Evolutionary conservation across 2,329 filamentous ascomycete species (phyloP).

Genomic region (Alternaria arbusti): DNA sequence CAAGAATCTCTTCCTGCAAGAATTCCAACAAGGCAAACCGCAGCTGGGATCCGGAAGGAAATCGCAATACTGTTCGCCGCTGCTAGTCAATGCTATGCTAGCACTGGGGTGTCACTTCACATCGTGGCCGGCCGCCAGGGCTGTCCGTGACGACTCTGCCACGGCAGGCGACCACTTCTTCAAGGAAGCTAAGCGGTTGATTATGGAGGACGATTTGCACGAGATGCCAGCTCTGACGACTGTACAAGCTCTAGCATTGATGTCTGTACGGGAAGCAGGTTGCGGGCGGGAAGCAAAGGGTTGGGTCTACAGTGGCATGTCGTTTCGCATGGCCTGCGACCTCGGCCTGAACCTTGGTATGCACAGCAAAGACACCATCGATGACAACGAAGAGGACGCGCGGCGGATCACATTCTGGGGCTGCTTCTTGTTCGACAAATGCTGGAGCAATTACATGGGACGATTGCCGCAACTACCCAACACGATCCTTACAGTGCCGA

Average conservation of each 20-base stretch:
- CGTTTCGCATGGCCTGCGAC: constrained; percentile 95
- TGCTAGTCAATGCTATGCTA: constrained; percentile 93
- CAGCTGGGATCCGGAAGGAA: constrained; percentile 55
- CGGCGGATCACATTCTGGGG: constrained; percentile 95
- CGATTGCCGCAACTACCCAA: constrained; percentile 85
- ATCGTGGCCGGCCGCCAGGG: constrained; percentile 73
- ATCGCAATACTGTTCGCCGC: constrained; percentile 81
- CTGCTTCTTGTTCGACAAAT: constrained; percentile 98
- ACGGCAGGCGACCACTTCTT: constrained; percentile 98
- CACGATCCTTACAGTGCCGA: constrained; percentile 81
- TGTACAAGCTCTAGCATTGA: constrained; percentile 89
- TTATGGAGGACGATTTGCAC: constrained; percentile 91
- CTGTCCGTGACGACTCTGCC: constrained; percentile 73
- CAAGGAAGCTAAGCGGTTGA: constrained; percentile 85
- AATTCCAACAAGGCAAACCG: constrained; percentile 77
- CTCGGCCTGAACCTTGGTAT: constrained; percentile 85
- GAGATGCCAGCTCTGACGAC: constrained; percentile 87
- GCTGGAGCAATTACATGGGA: constrained; percentile 96
- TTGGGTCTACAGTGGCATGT: constrained; percentile 99
- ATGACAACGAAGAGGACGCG: constrained; percentile 86
- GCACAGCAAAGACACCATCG: constrained; percentile 62
- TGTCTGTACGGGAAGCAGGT: constrained; percentile 95
- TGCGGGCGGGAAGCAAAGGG: constrained; percentile 93
- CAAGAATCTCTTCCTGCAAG: constrained; percentile 82
- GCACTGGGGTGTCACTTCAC: constrained; percentile 95